phyloP scores from a whole-genome alignment of 208 protist species.

The Crithidia fasciculata region DNA sequence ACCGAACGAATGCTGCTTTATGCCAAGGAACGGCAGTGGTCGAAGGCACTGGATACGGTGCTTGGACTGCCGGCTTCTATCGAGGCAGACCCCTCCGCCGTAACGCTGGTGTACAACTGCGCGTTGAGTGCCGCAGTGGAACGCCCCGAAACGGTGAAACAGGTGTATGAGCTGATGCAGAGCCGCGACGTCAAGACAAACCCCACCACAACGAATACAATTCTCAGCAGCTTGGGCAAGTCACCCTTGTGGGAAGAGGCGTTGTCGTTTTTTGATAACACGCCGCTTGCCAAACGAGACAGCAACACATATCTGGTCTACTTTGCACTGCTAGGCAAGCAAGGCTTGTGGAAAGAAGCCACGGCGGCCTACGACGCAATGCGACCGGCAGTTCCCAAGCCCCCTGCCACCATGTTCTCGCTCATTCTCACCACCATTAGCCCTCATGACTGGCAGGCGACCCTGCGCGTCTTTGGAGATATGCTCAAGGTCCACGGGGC shows the following conservation, averaged over 20 bases:
- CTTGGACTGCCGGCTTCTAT: constrained; percentile 25
- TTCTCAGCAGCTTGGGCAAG: constrained; percentile 77
- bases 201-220: constrained; percentile 80
- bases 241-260: constrained; percentile 58
- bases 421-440: constrained; percentile 64
- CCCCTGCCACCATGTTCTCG: constrained; percentile 64
- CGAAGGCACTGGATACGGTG: constrained; percentile 59
- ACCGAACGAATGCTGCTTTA: constrained; percentile 84
- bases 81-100: constrained; percentile 46
- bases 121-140: constrained; percentile 80
- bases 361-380: constrained; percentile 60
- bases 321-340: constrained; percentile 77
- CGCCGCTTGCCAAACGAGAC: constrained; percentile 45
- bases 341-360: constrained; percentile 68
- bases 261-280: constrained; percentile 62
- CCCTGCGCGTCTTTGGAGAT: constrained; percentile 72
- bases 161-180: constrained; percentile 57
- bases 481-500: constrained; percentile 72
- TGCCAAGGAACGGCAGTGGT: constrained; percentile 84
- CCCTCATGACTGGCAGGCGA: constrained; percentile 72
- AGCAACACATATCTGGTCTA: constrained; percentile 80
- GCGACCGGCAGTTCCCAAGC: constrained; percentile 44
- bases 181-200: constrained; percentile 54
- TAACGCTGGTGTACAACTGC: constrained; percentile 92
- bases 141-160: constrained; percentile 51